Evolutionary conservation across 805 yeast species (phyloP).

Genomic region (Tetrapisispora nanseiensis): DNA sequence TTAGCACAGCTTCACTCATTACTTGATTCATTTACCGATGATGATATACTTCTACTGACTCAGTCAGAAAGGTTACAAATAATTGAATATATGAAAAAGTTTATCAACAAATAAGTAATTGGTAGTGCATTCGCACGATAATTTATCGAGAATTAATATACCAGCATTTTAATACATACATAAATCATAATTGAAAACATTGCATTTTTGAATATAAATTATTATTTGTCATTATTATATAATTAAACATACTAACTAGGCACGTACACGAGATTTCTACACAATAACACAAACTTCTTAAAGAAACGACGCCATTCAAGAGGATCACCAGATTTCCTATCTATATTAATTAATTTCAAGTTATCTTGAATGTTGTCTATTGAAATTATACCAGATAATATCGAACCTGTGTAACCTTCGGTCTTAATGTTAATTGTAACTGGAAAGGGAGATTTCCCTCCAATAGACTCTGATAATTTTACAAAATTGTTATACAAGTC

Average conservation of each 20-base stretch:
- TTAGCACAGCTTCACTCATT: not conserved
- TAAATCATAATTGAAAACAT: too few species aligned
- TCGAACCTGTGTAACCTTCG: constrained; percentile 37
- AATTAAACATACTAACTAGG: constrained; percentile 13
- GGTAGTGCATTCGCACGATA: too few species aligned
- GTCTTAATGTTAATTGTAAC: constrained; percentile 32
- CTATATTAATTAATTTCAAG: constrained; percentile 43
- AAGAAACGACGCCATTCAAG: constrained; percentile 65
- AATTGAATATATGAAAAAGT: not conserved
- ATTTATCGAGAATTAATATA: too few species aligned
- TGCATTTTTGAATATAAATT: too few species aligned
- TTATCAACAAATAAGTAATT: not conserved
- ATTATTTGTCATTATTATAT: not conserved
- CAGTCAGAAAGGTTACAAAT: not conserved
- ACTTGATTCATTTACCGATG: not conserved
- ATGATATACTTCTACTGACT: not conserved
- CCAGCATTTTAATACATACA: too few species aligned
- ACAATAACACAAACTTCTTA: constrained; percentile 44
- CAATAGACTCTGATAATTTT: constrained; percentile 4
- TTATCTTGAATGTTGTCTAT: constrained; percentile 33
- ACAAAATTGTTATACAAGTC: constrained; percentile 16
- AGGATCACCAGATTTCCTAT: constrained; percentile 55
- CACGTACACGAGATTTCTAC: constrained; percentile 46
- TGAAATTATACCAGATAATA: constrained; percentile 38
- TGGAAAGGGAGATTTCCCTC: constrained; percentile 27